Evolutionary conservation across 2,329 filamentous ascomycete genomes (phyloP).

Genomic region (Fusarium pseudograminearum): DNA sequence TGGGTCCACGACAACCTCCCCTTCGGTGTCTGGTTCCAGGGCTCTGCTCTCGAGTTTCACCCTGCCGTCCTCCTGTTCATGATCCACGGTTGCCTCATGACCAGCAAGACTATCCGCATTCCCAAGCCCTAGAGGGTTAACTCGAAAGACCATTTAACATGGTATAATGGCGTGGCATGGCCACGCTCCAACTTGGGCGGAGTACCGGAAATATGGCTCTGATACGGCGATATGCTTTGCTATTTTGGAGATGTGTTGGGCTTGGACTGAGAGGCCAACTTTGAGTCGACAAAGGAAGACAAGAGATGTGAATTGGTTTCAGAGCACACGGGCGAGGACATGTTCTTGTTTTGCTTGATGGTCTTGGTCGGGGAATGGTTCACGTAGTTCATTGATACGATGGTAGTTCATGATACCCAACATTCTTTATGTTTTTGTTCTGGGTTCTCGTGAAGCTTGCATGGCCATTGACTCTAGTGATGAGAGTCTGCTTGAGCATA

Average conservation of each 20-base stretch:
- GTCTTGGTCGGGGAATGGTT: slow-evolving; percentile 43
- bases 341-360: slow-evolving; percentile 25
- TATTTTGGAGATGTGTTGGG: neutral
- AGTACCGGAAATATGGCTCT: slow-evolving; percentile 4
- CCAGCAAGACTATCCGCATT: slow-evolving; percentile 93
- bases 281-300: slow-evolving; percentile 7
- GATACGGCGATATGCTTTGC: slow-evolving; percentile 6
- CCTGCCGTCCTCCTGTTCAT: slow-evolving; percentile 85
- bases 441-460: neutral
- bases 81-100: slow-evolving; percentile 92
- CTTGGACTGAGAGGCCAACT: neutral
- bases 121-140: slow-evolving; percentile 76
- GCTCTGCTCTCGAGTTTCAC: slow-evolving; percentile 82
- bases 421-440: slow-evolving; percentile 27
- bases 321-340: slow-evolving; percentile 7
- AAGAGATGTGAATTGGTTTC: slow-evolving; percentile 10
- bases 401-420: slow-evolving; percentile 48
- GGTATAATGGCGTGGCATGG: slow-evolving; percentile 15
- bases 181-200: slow-evolving; percentile 4
- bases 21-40: slow-evolving; percentile 74
- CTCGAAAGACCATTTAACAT: slow-evolving; percentile 32
- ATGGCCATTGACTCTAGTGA: neutral
- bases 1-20: slow-evolving; percentile 86
- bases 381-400: slow-evolving; percentile 44
- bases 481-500: neutral